Percentiles rank a stretch among this genome's conserved stretches.
phyloP scores from a whole-genome alignment of 2,329 filamentous ascomycete species.

The Hymenoscyphus scutula region DNA sequence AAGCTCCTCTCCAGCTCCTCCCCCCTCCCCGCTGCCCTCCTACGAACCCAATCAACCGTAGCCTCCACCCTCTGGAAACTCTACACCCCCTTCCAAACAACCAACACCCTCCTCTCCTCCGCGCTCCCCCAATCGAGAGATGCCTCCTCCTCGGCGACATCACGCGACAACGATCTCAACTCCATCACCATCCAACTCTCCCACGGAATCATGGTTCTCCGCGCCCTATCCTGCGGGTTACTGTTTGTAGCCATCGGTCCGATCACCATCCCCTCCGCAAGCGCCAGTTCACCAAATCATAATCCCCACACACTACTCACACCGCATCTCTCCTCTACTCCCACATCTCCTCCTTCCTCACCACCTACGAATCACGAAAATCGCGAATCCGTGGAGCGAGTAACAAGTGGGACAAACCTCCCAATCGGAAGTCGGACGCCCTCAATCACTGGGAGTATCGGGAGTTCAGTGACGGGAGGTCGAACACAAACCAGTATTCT shows the following conservation, averaged over 20 bases:
- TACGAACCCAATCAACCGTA: slow-evolving; percentile 63
- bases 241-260: slow-evolving; percentile 61
- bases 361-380: slow-evolving; percentile 19
- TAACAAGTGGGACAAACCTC: slow-evolving; percentile 11
- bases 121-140: slow-evolving; percentile 37
- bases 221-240: slow-evolving; percentile 56
- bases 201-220: slow-evolving; percentile 55
- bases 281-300: slow-evolving; percentile 17
- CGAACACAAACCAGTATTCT: slow-evolving; percentile 47
- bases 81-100: slow-evolving; percentile 47
- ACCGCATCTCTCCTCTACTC: slow-evolving; percentile 11
- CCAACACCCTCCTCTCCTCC: slow-evolving; percentile 40
- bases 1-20: slow-evolving; percentile 64
- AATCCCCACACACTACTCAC: slow-evolving; percentile 13
- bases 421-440: slow-evolving; percentile 34
- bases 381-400: slow-evolving; percentile 5
- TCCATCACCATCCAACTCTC: slow-evolving; percentile 49
- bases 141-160: slow-evolving; percentile 25
- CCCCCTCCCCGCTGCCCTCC: slow-evolving; percentile 51
- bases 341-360: slow-evolving; percentile 26
- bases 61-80: slow-evolving; percentile 61
- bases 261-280: slow-evolving; percentile 22
- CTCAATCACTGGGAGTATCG: slow-evolving; percentile 32
- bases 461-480: slow-evolving; percentile 35
- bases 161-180: slow-evolving; percentile 24